Percentiles rank a stretch among this genome's conserved stretches.
phyloP scores from a whole-genome alignment of 208 protist genomes.

The Trypanosoma boissoni region DNA sequence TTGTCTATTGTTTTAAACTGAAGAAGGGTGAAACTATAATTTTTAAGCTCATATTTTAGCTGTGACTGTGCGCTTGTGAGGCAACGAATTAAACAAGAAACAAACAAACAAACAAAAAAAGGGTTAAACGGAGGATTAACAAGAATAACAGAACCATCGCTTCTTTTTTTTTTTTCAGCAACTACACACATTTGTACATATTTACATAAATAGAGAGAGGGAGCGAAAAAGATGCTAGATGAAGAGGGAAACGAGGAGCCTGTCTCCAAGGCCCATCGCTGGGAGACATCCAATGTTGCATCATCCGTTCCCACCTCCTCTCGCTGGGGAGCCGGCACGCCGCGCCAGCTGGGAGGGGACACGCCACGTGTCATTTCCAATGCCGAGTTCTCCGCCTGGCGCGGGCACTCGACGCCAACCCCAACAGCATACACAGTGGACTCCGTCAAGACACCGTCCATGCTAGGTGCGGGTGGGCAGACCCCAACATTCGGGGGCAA shows the following conservation, averaged over 20 bases:
- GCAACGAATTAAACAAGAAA: constrained; percentile 3
- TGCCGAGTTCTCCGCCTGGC: constrained; percentile 57
- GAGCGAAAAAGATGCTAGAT: constrained; percentile 17
- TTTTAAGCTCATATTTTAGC: not conserved
- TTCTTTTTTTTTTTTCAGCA: too few relatives aligned
- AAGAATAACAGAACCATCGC: too few relatives aligned
- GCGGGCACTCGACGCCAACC: constrained; percentile 66
- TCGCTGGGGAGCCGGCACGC: constrained; percentile 73
- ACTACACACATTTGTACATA: too few relatives aligned
- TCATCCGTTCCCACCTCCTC: constrained; percentile 35
- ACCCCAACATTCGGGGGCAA: constrained; percentile 30
- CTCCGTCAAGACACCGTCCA: constrained; percentile 51
- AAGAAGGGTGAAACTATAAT: too few relatives aligned
- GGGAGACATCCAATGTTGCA: constrained; percentile 34
- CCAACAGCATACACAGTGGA: constrained; percentile 48
- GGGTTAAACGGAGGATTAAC: not conserved
- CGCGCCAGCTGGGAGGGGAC: constrained; percentile 66
- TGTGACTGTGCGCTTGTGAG: constrained; percentile 1
- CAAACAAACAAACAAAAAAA: constrained; percentile 4
- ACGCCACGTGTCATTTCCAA: constrained; percentile 49
- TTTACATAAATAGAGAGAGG: not conserved
- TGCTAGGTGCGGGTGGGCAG: constrained; percentile 12
- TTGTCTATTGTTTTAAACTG: too few relatives aligned
- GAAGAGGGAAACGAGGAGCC: constrained; percentile 27
- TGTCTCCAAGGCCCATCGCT: constrained; percentile 59